Base-by-base conservation (phyloP, 2,329 filamentous ascomycete genomes). In the Aspergillus arachidicola region DNA sequence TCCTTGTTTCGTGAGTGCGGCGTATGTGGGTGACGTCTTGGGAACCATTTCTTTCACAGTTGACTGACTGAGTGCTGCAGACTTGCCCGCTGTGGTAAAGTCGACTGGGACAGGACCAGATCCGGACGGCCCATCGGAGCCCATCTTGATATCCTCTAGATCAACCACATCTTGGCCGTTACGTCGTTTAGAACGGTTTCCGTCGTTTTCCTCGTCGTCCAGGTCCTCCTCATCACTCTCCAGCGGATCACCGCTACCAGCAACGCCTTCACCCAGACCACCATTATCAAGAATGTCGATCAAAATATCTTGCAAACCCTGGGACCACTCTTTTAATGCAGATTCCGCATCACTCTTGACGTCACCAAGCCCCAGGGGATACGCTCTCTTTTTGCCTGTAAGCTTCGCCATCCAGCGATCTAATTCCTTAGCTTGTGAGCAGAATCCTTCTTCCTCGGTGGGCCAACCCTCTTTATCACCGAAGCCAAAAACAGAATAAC, bases 321-420 rank as follows among this genome's bases (percentile, higher is more conserved):
- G 76, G 9, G 85, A 83, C 94, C 94, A 99, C 75, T 97, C 93
- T 38, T 84, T 79, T 59, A 98, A 77, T 30, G 91, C 83, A 56
- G 85, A 78, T 23, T 83, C 80, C 23, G 88, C 87, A 74, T 95
- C 91, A n/a, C 80, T 84, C 78, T 93, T 96, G 62, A 91, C 86
- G 77, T 98, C 93, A 2, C 91, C 93, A 84, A 94, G 89, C 5
- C 95, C 95, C 7, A 98, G 82, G 0, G 94, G 94, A 71, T 91
- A 98, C 0, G 93, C 94, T 73, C 94, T 85, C 80, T 94, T 97
- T 65, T 90, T 87, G 1, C 87, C 90, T 0, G 94, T 97, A 72
- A 99, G 80, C 75, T 93, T 96, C n/a, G 94, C 93, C 91, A 99
- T 92, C 94, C 95, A 98, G 75, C 89, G 93, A 75, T 99, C 94